Conservation (phyloP, 345 rosid genomes). For the Balakata baccata region DNA sequence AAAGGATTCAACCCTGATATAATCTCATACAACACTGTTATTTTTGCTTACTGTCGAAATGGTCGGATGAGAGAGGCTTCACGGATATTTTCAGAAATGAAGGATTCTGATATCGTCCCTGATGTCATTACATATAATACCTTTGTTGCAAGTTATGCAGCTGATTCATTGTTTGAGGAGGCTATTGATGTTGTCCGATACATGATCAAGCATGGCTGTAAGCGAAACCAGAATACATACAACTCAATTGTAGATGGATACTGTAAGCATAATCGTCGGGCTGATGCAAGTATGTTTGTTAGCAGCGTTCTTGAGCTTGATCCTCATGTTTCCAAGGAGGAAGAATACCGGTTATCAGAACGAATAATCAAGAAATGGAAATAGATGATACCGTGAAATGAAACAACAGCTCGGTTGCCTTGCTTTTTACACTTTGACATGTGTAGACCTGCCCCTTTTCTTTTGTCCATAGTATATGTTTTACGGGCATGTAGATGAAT, state of each 20-base stretch:
- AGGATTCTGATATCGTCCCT: constrained; percentile 59
- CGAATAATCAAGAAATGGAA: constrained; percentile 63
- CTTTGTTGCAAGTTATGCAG: constrained; percentile 77
- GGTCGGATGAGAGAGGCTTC: constrained; percentile 90
- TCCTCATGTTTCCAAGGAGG: constrained; percentile 51
- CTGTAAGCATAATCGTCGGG: constrained; percentile 58
- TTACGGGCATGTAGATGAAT: not conserved
- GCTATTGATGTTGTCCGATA: constrained; percentile 65
- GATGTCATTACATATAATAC: constrained; percentile 87
- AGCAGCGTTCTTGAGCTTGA: constrained; percentile 61
- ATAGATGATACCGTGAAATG: constrained; percentile 20
- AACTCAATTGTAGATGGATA: constrained; percentile 82
- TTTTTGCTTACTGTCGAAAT: constrained; percentile 79
- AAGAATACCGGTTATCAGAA: constrained; percentile 51
- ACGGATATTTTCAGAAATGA: constrained; percentile 67
- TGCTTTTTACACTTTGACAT: constrained; percentile 1
- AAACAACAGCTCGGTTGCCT: not conserved
- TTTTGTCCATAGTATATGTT: not conserved
- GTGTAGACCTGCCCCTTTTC: not conserved
- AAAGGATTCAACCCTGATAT: constrained; percentile 83
- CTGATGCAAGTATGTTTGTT: constrained; percentile 62
- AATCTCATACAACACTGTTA: constrained; percentile 87
- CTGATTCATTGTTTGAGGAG: constrained; percentile 81
- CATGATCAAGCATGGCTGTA: constrained; percentile 75
- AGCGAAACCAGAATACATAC: constrained; percentile 73